These are phyloP conservation scores for Colletotrichum incanum DNA, from an alignment of 2,329 filamentous ascomycete species.

Conservation along the genomic window DNA sequence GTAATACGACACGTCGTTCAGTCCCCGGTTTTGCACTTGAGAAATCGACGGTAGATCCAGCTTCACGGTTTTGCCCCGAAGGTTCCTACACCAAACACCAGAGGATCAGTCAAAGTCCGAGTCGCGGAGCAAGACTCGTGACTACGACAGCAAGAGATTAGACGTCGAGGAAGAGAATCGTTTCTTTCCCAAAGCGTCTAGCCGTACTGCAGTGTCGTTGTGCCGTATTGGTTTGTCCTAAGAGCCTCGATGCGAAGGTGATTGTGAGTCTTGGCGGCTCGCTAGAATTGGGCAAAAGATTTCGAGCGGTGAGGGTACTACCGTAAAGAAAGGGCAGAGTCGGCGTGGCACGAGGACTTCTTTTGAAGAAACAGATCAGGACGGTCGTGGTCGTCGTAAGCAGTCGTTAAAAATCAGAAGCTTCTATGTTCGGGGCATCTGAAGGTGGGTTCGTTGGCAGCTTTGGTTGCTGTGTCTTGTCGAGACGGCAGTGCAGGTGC, in stretches of 20 bases:
- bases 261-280: conserved; percentile 13
- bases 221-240: background rate
- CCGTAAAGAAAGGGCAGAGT: background rate
- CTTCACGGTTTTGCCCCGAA: conserved; percentile 79
- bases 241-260: background rate
- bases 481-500: conserved; percentile 5
- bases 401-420: conserved; percentile 37
- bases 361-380: conserved; percentile 26
- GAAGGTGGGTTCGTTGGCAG: conserved; percentile 1
- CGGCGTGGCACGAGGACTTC: conserved; percentile 5
- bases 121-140: conserved; percentile 17
- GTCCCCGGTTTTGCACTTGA: conserved; percentile 85
- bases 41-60: conserved; percentile 94
- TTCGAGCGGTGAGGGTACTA: conserved; percentile 23
- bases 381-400: conserved; percentile 41
- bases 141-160: conserved; percentile 7
- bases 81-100: conserved; percentile 44
- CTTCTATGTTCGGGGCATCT: conserved; percentile 31
- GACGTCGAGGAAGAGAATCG: background rate
- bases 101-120: conserved; percentile 28
- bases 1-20: conserved; percentile 79
- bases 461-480: conserved; percentile 8
- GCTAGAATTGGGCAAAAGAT: background rate
- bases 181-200: conserved; percentile 10
- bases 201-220: background rate